Base-by-base conservation (phyloP, 1,284 basidiomycete genomes). In the Melampsora occidentalis region DNA sequence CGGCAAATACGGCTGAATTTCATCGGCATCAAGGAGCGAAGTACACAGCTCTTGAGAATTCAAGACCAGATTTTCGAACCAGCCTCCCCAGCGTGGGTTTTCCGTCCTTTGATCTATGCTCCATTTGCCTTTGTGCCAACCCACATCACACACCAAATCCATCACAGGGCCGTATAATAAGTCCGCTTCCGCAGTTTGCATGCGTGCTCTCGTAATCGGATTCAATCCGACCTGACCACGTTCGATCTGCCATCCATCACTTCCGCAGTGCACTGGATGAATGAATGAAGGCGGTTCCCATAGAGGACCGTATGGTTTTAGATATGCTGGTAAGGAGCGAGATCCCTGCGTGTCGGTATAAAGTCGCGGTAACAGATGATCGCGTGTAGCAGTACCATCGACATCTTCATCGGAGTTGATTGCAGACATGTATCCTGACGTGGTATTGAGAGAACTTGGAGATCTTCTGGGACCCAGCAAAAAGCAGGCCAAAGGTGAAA, bases 81-180 rank as follows among this genome's bases (percentile, higher is more conserved):
- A 80, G 10, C 79, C 79, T 16, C 79, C 79, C 79, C 79, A 80
- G 28, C 46, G 76, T 39, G 63, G 61, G 65, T 72, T 72, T 51
- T 22, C 39, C 28, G 28, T 35, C 12, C 81, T 83, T 16, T 81
- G 83, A 79, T 89, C 89, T 5, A 51, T 5, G 18, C 61, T 81
- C 77, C 20, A 86, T 85, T 81, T 92, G 3, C 78, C 91, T 80
- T 90, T 91, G 81, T 86, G 91, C 87, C 89, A 93, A 0, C 86
- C 87, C 69, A 90, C 82, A 79, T 93, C 91, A 80, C 92, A 90
- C 59, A 87, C 83, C 48, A 91, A 82, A 71, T 90, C 87, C 88
- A 90, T 91, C 5, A 90, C 80, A 5, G 90, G 90, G 0, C 91
- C 91, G 9, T 87, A 82, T 1, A 90, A 90, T 22, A 90, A 86